phyloP scores from a whole-genome alignment of 352 stramenopile genomes.

The Globisporangium orthogonon region DNA sequence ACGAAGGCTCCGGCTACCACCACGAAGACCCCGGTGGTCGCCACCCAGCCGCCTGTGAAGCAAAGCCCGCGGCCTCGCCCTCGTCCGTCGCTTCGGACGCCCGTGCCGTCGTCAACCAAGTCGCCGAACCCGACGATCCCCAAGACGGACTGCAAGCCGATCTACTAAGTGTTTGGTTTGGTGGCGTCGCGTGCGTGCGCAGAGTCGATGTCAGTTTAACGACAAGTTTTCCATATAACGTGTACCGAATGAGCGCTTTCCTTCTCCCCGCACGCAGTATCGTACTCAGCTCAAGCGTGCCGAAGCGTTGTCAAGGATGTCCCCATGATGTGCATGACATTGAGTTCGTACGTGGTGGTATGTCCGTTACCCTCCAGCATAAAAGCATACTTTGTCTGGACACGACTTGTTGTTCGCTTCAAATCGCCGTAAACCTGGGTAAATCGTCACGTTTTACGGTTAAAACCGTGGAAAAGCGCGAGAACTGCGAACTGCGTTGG shows the following conservation, averaged over 20 bases:
- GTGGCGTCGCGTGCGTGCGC: neutral
- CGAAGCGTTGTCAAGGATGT: too few species aligned
- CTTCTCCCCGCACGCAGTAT: too few species aligned
- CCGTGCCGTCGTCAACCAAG: neutral
- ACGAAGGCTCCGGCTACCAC: neutral
- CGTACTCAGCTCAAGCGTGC: too few species aligned
- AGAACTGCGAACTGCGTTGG: neutral
- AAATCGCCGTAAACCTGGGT: neutral
- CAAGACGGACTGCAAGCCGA: constrained; percentile 15
- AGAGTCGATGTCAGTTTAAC: neutral
- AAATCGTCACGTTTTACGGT: neutral
- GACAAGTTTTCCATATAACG: neutral
- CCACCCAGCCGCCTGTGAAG: neutral
- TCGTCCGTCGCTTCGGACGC: neutral
- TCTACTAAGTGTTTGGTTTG: constrained; percentile 8
- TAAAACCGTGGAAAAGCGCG: neutral
- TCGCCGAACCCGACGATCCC: neutral
- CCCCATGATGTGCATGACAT: neutral
- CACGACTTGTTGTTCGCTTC: neutral
- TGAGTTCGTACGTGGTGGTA: too few species aligned
- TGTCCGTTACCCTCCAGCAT: too few species aligned
- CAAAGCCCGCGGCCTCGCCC: neutral
- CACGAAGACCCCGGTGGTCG: neutral
- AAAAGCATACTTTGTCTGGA: neutral
- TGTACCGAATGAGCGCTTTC: neutral